Conservation (phyloP, 352 stramenopile species). For the Phytophthora nicotianae region DNA sequence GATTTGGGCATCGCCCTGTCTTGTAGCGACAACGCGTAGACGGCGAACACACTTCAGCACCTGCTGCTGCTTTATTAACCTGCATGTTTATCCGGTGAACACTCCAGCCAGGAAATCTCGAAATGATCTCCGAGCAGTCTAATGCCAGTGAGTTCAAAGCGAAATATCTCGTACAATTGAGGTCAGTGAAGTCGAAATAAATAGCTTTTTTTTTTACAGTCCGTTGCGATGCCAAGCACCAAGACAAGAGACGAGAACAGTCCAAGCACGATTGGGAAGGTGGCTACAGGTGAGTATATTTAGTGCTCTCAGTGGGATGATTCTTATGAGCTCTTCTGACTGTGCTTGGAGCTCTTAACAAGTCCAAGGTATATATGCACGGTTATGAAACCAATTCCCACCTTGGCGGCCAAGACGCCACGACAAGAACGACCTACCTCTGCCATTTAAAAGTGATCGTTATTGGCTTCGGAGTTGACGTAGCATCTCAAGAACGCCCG, state of each 20-base stretch:
- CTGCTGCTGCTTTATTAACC: constrained; percentile 1
- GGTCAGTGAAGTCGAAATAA: constrained; percentile 25
- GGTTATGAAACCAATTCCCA: constrained; percentile 28
- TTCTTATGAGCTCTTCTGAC: constrained; percentile 27
- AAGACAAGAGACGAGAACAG: constrained; percentile 6
- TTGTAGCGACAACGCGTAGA: constrained; percentile 76
- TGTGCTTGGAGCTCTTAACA: not conserved
- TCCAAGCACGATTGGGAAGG: constrained; percentile 18
- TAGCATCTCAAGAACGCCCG: constrained; percentile 14
- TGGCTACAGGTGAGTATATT: constrained; percentile 26
- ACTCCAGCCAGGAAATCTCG: constrained; percentile 21
- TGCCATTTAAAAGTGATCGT: constrained; percentile 24
- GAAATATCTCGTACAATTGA: constrained; percentile 19
- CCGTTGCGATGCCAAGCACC: constrained; percentile 27
- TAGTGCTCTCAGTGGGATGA: constrained; percentile 25
- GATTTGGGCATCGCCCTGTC: constrained; percentile 75
- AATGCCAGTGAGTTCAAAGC: not conserved
- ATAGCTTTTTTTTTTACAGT: constrained; percentile 18
- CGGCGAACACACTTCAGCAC: not conserved
- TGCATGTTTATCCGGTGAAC: constrained; percentile 20
- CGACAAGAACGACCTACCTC: constrained; percentile 4
- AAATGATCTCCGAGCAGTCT: constrained; percentile 35
- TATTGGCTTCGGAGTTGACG: constrained; percentile 1
- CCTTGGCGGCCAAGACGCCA: constrained; percentile 5
- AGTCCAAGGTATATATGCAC: not conserved